phyloP scores from a whole-genome alignment of 345 rosid species.

The Aquilaria malaccensis region DNA sequence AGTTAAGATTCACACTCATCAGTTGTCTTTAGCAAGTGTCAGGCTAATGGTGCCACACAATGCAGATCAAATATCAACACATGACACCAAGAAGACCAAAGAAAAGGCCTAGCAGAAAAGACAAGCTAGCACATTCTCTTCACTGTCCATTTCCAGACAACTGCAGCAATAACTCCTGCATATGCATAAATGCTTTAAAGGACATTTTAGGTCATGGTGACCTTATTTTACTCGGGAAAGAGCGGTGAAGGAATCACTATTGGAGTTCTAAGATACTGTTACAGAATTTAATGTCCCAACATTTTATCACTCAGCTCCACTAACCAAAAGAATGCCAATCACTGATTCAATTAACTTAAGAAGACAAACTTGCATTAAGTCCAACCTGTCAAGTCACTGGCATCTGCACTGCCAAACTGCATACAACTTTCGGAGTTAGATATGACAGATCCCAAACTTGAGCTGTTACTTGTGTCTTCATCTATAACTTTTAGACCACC shows the following conservation, averaged over 20 bases:
- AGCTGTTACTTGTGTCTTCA: slow-evolving; percentile 85
- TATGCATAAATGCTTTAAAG: slow-evolving; percentile 1
- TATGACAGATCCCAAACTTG: slow-evolving; percentile 96
- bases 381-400: slow-evolving; percentile 92
- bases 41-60: not conserved
- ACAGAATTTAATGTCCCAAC: not conserved
- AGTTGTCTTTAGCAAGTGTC: not conserved
- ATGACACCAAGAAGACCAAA: not conserved
- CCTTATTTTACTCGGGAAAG: not conserved
- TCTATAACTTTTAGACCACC: slow-evolving; percentile 52
- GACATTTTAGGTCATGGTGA: not conserved
- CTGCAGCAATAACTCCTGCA: not conserved
- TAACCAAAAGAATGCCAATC: not conserved
- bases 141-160: not conserved
- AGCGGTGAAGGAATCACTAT: not conserved
- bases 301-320: not conserved
- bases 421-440: slow-evolving; percentile 96
- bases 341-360: not conserved
- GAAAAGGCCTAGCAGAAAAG: not conserved
- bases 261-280: slow-evolving; percentile 2
- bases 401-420: slow-evolving; percentile 73
- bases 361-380: not conserved
- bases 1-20: slow-evolving; percentile 4
- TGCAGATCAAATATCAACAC: not conserved
- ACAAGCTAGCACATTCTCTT: not conserved